Base-by-base conservation (phyloP, 1,284 basidiomycete genomes). In the Leccinum subfulvum region DNA sequence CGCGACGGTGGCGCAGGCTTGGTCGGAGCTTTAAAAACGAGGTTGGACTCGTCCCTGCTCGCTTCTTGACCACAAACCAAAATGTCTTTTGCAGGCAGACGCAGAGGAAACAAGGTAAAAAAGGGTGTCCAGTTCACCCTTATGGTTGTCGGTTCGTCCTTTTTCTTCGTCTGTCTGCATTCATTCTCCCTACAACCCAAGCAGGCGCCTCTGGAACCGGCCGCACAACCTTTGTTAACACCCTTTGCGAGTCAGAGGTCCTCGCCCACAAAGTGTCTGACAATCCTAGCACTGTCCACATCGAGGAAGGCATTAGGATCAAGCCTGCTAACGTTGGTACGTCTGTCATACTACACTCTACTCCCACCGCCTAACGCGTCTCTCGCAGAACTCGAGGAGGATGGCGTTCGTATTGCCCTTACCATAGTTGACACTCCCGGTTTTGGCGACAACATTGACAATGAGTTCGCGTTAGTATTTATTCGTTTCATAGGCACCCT, bases 371-470 rank as follows among this genome's bases (percentile, higher is more conserved):
- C 55, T 58, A 41, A 63, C 56, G 4, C 52, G 37, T 52, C 39
- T 47, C 47, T 23, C 14, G 33, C 73, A 95, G 97, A 99, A 78
- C 88, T 99, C 64, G 97, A 99, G 72, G 97, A 99, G 77, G 97
- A 99, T 70, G 97, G 97, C 52, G 93, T 98, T 67, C 92, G 97
- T 69, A 98, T 99, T 75, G 95, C 96, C 30, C 83, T 99, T 68
- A 99, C 97, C 58, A 95, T 99, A 68, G 96, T 99, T 47, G 97
- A 99, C 78, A 99, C 97, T 1, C 97, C 97, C 62, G 97, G 97
- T 56, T 99, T 99, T 71, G 97, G 97, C 57, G 96, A 98, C 80
- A 97, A 97, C 76, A 97, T 99, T 74, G 95, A 99, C 83, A 99
- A 99, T 74, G 96, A 98, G 80, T 95, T 94, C 77, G 91, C 93